Evolutionary conservation across 2,329 filamentous ascomycete genomes (phyloP).

Genomic region (Falciphora oryzae): DNA sequence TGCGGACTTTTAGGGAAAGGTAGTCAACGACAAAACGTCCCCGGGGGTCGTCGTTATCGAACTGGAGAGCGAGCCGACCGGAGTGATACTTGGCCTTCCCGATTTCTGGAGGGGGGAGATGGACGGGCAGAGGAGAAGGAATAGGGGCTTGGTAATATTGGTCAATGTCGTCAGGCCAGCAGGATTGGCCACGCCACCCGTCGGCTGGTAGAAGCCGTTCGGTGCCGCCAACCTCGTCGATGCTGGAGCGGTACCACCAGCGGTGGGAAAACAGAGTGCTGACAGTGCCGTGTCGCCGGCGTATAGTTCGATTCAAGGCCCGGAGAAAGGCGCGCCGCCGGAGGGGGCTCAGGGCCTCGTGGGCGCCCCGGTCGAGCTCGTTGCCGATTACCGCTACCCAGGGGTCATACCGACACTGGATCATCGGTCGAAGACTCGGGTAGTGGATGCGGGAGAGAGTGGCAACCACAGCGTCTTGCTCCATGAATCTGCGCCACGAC

Average conservation of each 20-base stretch:
- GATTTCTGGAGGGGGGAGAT: neutral
- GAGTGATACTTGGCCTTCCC: neutral
- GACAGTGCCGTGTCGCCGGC: neutral
- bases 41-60: neutral
- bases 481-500: constrained; percentile 13
- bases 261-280: neutral
- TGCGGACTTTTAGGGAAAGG: neutral
- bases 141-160: neutral
- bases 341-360: neutral
- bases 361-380: neutral
- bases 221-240: no score
- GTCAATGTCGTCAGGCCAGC: neutral
- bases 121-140: neutral
- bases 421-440: constrained; percentile 13
- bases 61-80: neutral
- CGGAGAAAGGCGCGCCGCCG: neutral
- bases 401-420: neutral
- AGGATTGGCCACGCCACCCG: neutral
- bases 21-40: neutral
- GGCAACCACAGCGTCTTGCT: neutral
- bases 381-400: neutral
- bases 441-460: constrained; percentile 13
- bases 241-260: neutral
- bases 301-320: neutral
- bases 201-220: neutral